Evolutionary conservation across 805 yeast species (phyloP).

Genomic region (Starmerella etchellsii): DNA sequence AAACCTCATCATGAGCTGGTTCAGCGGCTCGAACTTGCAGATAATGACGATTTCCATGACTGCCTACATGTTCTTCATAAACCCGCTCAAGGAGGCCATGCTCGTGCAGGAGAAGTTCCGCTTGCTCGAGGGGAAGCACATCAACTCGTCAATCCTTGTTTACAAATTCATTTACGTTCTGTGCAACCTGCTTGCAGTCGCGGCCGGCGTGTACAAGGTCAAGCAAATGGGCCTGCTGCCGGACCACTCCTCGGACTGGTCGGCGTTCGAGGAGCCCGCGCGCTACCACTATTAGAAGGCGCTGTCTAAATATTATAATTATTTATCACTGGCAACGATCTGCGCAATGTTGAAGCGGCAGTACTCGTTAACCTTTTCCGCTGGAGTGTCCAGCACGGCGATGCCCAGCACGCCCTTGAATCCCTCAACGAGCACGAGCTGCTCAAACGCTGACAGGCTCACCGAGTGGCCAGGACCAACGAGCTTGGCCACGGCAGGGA

Average conservation of each 20-base stretch:
- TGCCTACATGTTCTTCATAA: conserved; percentile 56
- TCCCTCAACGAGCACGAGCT: conserved; percentile 71
- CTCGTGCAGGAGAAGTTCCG: conserved; percentile 43
- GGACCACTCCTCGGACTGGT: conserved; percentile 78
- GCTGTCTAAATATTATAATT: background rate
- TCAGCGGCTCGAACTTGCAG: conserved; percentile 84
- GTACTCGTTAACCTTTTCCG: conserved; percentile 40
- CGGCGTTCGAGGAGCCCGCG: conserved; percentile 58
- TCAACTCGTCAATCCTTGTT: conserved; percentile 21
- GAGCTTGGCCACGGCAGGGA: conserved; percentile 52
- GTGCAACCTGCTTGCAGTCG: conserved; percentile 43
- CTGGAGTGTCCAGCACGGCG: conserved; percentile 47
- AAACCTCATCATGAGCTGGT: conserved; percentile 80
- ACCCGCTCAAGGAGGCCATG: conserved; percentile 62
- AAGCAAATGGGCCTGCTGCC: conserved; percentile 86
- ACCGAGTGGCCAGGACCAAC: conserved; percentile 68
- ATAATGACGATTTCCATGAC: conserved; percentile 87
- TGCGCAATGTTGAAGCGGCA: conserved; percentile 72
- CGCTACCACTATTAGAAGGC: conserved; percentile 14
- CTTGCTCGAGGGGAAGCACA: conserved; percentile 23
- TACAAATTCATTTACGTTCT: conserved; percentile 39
- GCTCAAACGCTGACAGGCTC: conserved; percentile 67
- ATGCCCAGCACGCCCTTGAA: conserved; percentile 81
- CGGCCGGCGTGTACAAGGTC: conserved; percentile 73
- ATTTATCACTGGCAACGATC: conserved; percentile 33